Conservation (phyloP, 805 yeast genomes). For the Priceomyces fermenticarens region DNA sequence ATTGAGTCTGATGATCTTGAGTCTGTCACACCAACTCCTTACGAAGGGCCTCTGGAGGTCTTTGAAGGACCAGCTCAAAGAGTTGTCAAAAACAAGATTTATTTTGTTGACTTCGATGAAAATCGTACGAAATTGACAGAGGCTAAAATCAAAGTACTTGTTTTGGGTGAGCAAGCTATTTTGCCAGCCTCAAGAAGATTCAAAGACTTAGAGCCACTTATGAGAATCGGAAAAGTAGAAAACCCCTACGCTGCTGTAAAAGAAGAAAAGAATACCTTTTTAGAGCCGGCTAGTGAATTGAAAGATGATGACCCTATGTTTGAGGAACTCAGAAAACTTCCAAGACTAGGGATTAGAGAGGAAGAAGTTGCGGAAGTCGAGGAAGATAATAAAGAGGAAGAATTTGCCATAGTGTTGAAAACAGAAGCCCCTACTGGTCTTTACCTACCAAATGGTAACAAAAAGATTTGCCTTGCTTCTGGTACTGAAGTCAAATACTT, state of each 20-base stretch:
- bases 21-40: constrained; percentile 7
- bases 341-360: constrained; percentile 59
- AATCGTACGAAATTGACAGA: constrained; percentile 20
- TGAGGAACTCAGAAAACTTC: constrained; percentile 45
- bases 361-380: constrained; percentile 45
- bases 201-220: constrained; percentile 51
- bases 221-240: constrained; percentile 37
- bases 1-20: constrained; percentile 5
- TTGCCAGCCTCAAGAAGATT: constrained; percentile 52
- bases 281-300: constrained; percentile 31
- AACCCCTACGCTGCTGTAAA: constrained; percentile 34
- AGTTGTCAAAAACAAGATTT: constrained; percentile 53
- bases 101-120: constrained; percentile 48
- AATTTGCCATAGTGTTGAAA: constrained; percentile 42
- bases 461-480: constrained; percentile 67
- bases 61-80: constrained; percentile 71
- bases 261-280: constrained; percentile 31
- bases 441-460: constrained; percentile 64
- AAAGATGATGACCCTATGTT: constrained; percentile 37
- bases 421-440: constrained; percentile 78
- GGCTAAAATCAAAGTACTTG: constrained; percentile 24
- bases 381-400: constrained; percentile 39
- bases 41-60: constrained; percentile 15
- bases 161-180: constrained; percentile 63
- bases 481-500: constrained; percentile 79